Base-by-base conservation (phyloP, 2,329 filamentous ascomycete genomes). In the Diaporthe sp. region DNA sequence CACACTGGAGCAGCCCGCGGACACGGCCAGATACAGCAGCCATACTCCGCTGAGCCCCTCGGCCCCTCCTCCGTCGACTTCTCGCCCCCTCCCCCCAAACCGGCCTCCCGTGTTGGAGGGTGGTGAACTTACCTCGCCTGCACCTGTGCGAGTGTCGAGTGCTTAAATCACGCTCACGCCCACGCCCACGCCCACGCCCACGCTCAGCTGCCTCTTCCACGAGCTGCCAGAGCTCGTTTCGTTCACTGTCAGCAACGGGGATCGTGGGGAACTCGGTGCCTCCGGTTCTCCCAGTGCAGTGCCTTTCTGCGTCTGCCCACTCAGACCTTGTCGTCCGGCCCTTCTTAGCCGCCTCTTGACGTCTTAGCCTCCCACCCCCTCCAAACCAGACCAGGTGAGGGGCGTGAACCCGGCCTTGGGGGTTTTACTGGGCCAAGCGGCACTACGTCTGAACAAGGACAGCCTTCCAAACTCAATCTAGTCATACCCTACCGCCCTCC, bases 261-360 rank as follows among this genome's bases (percentile, higher is more conserved):
- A 69, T n/a, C 61, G 30, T 44, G 19, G 50, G 50, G 27, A 47
- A 47, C 51, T 39, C 39, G 50, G 39, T 70, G 37, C 47, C 71
- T 58, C 59, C 61, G 61, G 63, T 30, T 63, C 32, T 53, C 47
- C 35, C 42, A 61, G 37, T 15, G 42, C 55, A 42, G 69, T 50
- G 30, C 55, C 22, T 13, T 15, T 44, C 42, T 69, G 44, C 25
- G 32, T 72, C 35, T 55, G 32, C 30, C 44, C 61, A 37, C 61
- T 66, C 42, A 66, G 44, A 63, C 19, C 44, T 50, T 37, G 63
- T 32, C 30, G 22, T 35, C 35, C 37, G 56, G 59, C 61, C 50
- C 50, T 59, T 50, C 51, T 51, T 59, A 37, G 59, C 39, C 63
- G 65, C 56, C 70, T 71, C 72, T 68, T 71, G 72, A 73, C 72